Evolutionary conservation across 176 grass and related monocot species (phyloP).

Genomic region (Phyllostachys edulis): DNA sequence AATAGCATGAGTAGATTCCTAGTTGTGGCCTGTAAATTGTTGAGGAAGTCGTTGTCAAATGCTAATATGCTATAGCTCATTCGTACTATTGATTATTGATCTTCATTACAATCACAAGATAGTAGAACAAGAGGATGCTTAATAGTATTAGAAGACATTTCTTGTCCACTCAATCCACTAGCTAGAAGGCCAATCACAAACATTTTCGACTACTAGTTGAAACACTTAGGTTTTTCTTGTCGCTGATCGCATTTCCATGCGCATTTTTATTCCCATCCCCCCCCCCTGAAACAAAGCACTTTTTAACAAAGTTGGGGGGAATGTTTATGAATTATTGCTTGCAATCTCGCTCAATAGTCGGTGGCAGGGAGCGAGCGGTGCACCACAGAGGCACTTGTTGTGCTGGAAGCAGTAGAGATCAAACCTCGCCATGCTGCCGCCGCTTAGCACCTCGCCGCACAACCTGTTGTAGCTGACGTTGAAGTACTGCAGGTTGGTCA

Average conservation of each 20-base stretch:
- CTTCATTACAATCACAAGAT: too few species aligned
- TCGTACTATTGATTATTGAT: neutral
- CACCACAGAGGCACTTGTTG: constrained; percentile 57
- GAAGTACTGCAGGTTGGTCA: constrained; percentile 21
- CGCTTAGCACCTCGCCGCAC: constrained; percentile 42
- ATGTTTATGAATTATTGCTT: too few species aligned
- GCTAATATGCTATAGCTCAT: too few species aligned
- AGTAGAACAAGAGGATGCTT: too few species aligned
- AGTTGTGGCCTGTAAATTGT: too few species aligned
- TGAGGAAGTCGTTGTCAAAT: neutral
- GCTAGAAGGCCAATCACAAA: neutral
- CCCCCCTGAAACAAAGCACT: too few species aligned
- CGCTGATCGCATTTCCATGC: too few species aligned
- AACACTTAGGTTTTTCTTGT: neutral
- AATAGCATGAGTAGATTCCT: neutral
- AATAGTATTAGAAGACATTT: too few species aligned
- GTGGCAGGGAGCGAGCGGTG: constrained; percentile 37
- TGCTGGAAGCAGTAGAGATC: constrained; percentile 35
- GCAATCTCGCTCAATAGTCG: too few species aligned
- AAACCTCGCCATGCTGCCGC: neutral
- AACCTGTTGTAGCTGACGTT: constrained; percentile 64
- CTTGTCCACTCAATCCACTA: too few species aligned
- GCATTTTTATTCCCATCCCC: too few species aligned
- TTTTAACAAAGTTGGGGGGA: too few species aligned
- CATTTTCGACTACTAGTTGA: neutral